phyloP scores from a whole-genome alignment of 1,139 yeast genomes.

The Scheffersomyces lignicola region DNA sequence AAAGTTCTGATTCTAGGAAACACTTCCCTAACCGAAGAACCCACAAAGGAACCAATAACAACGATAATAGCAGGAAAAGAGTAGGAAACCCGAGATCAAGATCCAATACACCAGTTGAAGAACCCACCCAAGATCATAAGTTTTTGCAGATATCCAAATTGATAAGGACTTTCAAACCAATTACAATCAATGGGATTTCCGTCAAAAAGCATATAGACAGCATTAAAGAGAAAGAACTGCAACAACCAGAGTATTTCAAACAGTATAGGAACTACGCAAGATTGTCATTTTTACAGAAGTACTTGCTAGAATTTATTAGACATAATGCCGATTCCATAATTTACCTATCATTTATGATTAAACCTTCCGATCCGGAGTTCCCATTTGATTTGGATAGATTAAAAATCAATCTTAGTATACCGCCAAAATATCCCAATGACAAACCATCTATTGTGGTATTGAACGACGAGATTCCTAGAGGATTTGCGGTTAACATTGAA shows the following conservation, averaged over 20 bases:
- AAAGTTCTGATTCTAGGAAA: conserved; percentile 1
- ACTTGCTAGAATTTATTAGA: conserved; percentile 17
- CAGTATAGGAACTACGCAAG: conserved; percentile 12
- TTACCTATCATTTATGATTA: conserved; percentile 35
- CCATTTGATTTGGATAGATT: conserved; percentile 61
- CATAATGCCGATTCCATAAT: conserved; percentile 20
- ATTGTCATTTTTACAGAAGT: conserved; percentile 16
- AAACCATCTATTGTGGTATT: conserved; percentile 52
- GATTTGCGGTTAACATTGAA: conserved; percentile 67
- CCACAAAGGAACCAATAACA: not conserved
- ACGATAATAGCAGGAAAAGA: conserved; percentile 3
- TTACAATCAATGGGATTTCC: conserved; percentile 35
- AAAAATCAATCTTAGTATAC: conserved; percentile 54
- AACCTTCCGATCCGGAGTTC: conserved; percentile 74
- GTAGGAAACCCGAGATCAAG: not conserved
- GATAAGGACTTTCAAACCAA: conserved; percentile 26
- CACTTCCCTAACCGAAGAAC: not conserved
- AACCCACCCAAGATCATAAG: conserved; percentile 17
- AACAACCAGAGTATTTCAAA: conserved; percentile 11
- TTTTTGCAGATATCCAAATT: conserved; percentile 28
- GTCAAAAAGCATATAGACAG: conserved; percentile 19
- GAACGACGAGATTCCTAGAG: conserved; percentile 72
- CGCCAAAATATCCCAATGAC: conserved; percentile 52
- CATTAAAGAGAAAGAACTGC: conserved; percentile 12
- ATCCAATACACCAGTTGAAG: conserved; percentile 6